Percentiles rank a stretch among this genome's conserved stretches.
Conservation (phyloP, 2,329 filamentous ascomycete species). For the Colletotrichum phormii region DNA sequence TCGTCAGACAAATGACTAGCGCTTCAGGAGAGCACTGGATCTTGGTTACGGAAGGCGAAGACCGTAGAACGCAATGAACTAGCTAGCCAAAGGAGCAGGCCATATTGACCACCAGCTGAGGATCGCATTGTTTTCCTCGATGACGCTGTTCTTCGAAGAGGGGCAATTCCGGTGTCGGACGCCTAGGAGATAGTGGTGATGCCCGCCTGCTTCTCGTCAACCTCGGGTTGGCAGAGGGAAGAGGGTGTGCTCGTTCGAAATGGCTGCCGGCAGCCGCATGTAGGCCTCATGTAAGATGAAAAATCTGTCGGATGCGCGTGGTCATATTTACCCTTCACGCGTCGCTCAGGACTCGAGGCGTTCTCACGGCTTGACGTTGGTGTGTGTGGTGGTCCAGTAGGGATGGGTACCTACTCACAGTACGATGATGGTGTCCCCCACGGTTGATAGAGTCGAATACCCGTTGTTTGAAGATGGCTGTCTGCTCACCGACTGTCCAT, state of each 20-base stretch:
- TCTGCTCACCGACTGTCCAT: slow-evolving; percentile 23
- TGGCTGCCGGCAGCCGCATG: slow-evolving; percentile 11
- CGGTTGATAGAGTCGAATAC: background rate
- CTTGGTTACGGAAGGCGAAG: background rate
- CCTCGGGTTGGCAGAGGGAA: background rate
- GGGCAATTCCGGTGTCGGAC: background rate
- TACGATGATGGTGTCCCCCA: background rate
- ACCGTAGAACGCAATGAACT: background rate
- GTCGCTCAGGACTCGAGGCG: background rate
- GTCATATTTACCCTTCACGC: background rate
- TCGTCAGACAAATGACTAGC: background rate
- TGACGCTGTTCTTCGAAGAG: background rate
- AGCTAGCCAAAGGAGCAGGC: background rate
- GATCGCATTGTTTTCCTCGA: background rate
- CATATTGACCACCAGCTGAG: background rate
- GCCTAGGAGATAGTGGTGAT: background rate
- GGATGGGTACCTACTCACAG: background rate
- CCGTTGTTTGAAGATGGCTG: background rate
- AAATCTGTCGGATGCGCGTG: background rate
- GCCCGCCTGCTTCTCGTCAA: background rate
- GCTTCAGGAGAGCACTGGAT: background rate
- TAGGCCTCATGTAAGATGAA: background rate
- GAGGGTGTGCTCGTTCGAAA: slow-evolving; percentile 2
- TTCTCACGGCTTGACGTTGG: background rate
- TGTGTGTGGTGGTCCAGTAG: slow-evolving; percentile 2